phyloP scores from a whole-genome alignment of 2,329 filamentous ascomycete genomes.

The Diaporthe ampelina region DNA sequence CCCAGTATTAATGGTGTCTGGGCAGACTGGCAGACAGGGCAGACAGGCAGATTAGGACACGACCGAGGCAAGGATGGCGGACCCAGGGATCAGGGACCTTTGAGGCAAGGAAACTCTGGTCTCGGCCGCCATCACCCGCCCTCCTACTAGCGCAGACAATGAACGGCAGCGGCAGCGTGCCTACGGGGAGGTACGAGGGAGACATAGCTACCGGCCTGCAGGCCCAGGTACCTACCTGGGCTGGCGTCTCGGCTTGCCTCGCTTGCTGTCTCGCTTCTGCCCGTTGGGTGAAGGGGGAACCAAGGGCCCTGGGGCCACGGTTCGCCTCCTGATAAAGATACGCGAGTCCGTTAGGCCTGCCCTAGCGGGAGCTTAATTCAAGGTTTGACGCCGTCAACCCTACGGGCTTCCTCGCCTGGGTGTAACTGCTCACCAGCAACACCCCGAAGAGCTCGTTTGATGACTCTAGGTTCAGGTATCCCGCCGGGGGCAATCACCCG shows the following conservation, averaged over 20 bases:
- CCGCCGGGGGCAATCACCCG: no score
- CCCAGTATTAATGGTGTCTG: slow-evolving; percentile 10
- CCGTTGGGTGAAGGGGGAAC: slow-evolving; percentile 30
- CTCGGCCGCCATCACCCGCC: neutral
- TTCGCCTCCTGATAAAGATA: slow-evolving; percentile 40
- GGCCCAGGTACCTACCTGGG: no score
- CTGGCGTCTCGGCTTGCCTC: slow-evolving; percentile 31
- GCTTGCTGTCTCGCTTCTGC: slow-evolving; percentile 35
- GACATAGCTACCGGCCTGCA: neutral
- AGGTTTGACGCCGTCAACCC: neutral
- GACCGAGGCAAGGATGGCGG: slow-evolving; percentile 6
- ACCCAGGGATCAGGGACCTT: slow-evolving; percentile 6
- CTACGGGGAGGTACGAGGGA: neutral
- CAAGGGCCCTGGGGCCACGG: slow-evolving; percentile 33
- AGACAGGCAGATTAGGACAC: neutral
- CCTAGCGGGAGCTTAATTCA: slow-evolving; percentile 41
- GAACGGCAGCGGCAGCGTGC: neutral
- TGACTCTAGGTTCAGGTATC: no score
- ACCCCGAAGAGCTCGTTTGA: no score
- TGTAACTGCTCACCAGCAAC: no score
- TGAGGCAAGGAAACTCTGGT: neutral
- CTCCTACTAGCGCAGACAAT: neutral
- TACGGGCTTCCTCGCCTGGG: no score
- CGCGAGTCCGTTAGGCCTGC: slow-evolving; percentile 40
- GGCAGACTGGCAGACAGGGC: neutral